Conservation (phyloP, 345 rosid genomes). For the Ceriops zippeliana region DNA sequence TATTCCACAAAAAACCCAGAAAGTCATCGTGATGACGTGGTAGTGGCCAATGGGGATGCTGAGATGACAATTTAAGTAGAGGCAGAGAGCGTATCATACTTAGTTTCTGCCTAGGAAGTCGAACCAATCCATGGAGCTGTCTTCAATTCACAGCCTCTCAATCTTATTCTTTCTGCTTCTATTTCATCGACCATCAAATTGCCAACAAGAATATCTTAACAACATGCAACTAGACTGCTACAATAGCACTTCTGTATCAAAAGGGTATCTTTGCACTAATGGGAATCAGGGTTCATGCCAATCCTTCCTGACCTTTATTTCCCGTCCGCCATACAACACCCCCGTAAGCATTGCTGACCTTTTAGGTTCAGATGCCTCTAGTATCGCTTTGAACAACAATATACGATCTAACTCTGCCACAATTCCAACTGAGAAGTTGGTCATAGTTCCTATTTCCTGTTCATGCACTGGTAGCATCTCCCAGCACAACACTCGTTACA, state of each 20-base stretch:
- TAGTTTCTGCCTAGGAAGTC: too few species aligned
- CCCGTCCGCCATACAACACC: conserved; percentile 11
- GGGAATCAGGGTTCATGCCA: conserved; percentile 23
- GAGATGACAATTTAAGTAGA: too few species aligned
- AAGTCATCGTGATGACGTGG: too few species aligned
- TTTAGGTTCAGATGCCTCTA: conserved; percentile 24
- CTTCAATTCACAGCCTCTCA: not conserved
- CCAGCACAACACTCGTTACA: conserved; percentile 20
- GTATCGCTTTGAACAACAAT: conserved; percentile 22
- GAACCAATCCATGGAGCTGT: too few species aligned
- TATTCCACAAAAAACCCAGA: too few species aligned
- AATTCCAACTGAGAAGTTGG: not conserved
- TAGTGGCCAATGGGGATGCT: too few species aligned
- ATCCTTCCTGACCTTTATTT: conserved; percentile 26
- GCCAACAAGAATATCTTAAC: conserved; percentile 5
- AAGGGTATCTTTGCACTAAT: conserved; percentile 25
- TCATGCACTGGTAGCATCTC: conserved; percentile 23
- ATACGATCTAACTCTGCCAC: not conserved
- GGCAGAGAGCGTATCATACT: too few species aligned
- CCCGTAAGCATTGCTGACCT: conserved; percentile 25
- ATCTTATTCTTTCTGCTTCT: conserved; percentile 1
- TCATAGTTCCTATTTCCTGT: conserved; percentile 35
- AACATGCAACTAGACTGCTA: not conserved
- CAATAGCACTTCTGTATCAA: not conserved
- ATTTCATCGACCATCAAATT: not conserved